These are phyloP conservation scores for Malassezia obtusa DNA, from an alignment of 1,284 basidiomycete species.

Conservation along the genomic window DNA sequence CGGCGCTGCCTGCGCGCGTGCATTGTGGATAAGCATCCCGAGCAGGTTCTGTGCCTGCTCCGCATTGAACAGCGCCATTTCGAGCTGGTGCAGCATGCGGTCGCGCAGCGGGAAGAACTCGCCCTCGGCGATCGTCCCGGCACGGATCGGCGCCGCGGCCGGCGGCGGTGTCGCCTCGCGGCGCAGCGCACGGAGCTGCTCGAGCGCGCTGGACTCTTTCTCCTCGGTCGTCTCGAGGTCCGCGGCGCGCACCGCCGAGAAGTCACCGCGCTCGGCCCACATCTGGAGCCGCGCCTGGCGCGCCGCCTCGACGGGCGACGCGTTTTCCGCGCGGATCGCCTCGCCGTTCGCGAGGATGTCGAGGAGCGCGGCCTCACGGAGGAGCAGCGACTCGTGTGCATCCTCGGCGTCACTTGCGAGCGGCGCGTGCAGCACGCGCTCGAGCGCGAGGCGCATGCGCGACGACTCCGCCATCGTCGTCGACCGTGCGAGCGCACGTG, in stretches of 20 bases:
- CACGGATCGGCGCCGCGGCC: neutral
- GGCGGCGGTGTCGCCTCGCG: neutral
- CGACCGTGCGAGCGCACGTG: neutral
- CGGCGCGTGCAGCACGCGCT: slow-evolving; percentile 3
- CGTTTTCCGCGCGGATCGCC: neutral
- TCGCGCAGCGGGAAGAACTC: slow-evolving; percentile 28
- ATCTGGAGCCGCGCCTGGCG: slow-evolving; percentile 20
- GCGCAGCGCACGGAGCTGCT: neutral
- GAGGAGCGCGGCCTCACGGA: neutral
- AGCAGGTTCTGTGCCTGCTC: slow-evolving; percentile 35
- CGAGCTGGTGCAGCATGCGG: slow-evolving; percentile 24
- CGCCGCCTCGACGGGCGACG: neutral
- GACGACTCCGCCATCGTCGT: neutral
- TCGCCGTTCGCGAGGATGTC: slow-evolving; percentile 13
- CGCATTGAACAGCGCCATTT: slow-evolving; percentile 29
- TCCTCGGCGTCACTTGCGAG: neutral
- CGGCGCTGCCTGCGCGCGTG: slow-evolving; percentile 9
- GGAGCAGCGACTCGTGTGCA: neutral
- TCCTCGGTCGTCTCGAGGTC: neutral
- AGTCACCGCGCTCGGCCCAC: slow-evolving; percentile 38
- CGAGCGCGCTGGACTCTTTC: neutral
- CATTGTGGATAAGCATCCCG: slow-evolving; percentile 27
- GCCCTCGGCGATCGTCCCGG: slow-evolving; percentile 27
- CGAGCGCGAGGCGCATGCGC: neutral
- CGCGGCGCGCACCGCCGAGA: slow-evolving; percentile 18